Conservation (phyloP, 768 basidiomycete genomes). For the Macrolepiota fuliginosa region DNA sequence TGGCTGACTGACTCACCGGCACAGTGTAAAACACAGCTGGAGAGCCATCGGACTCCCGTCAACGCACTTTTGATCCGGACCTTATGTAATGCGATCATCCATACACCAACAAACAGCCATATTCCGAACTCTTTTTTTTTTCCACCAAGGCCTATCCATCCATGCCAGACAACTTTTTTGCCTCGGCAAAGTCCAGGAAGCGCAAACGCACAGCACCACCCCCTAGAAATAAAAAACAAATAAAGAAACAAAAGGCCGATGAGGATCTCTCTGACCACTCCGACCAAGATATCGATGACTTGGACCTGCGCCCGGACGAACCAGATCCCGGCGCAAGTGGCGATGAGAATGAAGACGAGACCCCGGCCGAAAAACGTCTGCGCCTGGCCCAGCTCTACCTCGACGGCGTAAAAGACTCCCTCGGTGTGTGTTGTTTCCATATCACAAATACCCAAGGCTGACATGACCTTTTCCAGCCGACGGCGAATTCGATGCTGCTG, state of each 20-base stretch:
- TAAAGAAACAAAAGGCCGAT: slow-evolving; percentile 36
- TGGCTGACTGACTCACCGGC: no score
- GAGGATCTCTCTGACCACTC: slow-evolving; percentile 73
- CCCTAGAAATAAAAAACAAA: slow-evolving; percentile 22
- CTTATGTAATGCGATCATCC: not conserved
- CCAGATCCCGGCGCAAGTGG: slow-evolving; percentile 59
- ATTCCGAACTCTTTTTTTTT: not conserved
- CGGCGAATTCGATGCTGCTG: slow-evolving; percentile 92
- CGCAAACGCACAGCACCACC: slow-evolving; percentile 45
- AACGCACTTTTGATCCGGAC: not conserved
- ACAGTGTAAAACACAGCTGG: no score
- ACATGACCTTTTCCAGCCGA: slow-evolving; percentile 49
- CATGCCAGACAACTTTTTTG: slow-evolving; percentile 88
- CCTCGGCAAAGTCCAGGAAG: slow-evolving; percentile 56
- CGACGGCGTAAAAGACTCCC: slow-evolving; percentile 73
- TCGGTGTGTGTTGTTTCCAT: slow-evolving; percentile 44
- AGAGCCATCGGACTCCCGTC: no score
- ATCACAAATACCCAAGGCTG: not conserved
- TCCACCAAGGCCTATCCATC: not conserved
- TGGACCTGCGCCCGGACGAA: slow-evolving; percentile 62
- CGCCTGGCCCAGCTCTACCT: slow-evolving; percentile 90
- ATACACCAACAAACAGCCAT: slow-evolving; percentile 1
- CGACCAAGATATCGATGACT: slow-evolving; percentile 60
- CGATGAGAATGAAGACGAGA: slow-evolving; percentile 87
- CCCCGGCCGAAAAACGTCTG: slow-evolving; percentile 90